Base-by-base conservation (phyloP, 2,329 filamentous ascomycete species). In the Pestalotiopsis sp. region DNA sequence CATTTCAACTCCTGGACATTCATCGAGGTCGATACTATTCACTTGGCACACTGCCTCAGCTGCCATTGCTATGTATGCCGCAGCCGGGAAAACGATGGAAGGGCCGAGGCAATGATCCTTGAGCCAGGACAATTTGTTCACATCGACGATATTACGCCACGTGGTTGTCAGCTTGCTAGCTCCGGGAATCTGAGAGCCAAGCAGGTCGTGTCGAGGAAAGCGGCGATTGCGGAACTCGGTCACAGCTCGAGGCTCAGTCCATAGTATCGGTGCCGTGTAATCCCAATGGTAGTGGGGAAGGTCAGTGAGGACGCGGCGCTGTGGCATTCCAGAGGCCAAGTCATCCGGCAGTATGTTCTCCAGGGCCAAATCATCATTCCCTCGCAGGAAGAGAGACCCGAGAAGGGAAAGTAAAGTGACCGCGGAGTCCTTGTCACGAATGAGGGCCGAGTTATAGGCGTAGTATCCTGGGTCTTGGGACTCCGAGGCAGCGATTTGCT, bases 121-220 rank as follows among this genome's bases (percentile, higher is more conserved):
- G 2, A 71, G 57, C 69, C 70, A 71, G 9, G 68, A 64, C 2
- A 71, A 35, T 20, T 71, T 65, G 17, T 69, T 56, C 17, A 71
- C 61, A 13, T 62, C 52, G 10, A 71, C 60, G n/a, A 70, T 59
- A 35, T 71, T 71, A 13, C 70, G 69, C 69, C 69, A 71, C 26
- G 67, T 65, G 2, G 67, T 44, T 20, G 66, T 62, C 30, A 67
- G 26, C n/a, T 64, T 57, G 38, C 56, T 68, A 9, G 52, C 30
- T 10, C 70, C 70, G 1, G 69, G 66, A 3, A 71, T 26, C 20
- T 52, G 20, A 13, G 35, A 64, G 14, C 69, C 70, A 6, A 71
- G 63, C 1, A 71, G 52, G 24, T 71, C 70, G 17, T 71, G 70
- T 6, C 68, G 68, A 24, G 61, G n/a, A 24, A 68, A 66, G 57